Conservation (phyloP, 2,329 filamentous ascomycete genomes). For the Xylaria sp. region DNA sequence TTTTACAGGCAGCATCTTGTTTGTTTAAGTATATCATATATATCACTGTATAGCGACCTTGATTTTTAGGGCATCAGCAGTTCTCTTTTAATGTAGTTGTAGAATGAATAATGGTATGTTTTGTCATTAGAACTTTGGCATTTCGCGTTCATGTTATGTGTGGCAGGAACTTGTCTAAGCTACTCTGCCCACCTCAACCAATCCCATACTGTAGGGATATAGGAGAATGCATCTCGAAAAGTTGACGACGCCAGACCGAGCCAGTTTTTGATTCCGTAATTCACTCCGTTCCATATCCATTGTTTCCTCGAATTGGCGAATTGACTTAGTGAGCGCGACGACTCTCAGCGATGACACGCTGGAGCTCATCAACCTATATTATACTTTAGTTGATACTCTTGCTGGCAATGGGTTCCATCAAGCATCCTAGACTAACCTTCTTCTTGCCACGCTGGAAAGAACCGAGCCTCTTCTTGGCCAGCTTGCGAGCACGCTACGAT, state of each 20-base stretch:
- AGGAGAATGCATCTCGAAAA: constrained; percentile 43
- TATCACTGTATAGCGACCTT: neutral
- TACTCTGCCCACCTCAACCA: constrained; percentile 26
- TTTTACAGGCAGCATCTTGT: constrained; percentile 20
- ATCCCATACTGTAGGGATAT: constrained; percentile 35
- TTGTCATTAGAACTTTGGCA: constrained; percentile 37
- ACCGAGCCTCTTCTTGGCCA: constrained; percentile 99
- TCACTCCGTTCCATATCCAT: constrained; percentile 31
- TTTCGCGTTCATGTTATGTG: constrained; percentile 42
- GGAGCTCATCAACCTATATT: constrained; percentile 79
- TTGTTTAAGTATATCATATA: constrained; percentile 3
- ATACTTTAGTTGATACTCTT: constrained; percentile 3
- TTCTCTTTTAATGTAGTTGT: constrained; percentile 25
- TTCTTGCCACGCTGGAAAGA: constrained; percentile 98
- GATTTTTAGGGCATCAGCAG: neutral
- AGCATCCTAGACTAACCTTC: constrained; percentile 72
- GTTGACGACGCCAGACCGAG: constrained; percentile 43
- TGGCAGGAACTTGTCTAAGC: constrained; percentile 39
- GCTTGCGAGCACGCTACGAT: constrained; percentile 83
- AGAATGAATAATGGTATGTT: constrained; percentile 22
- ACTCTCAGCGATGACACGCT: constrained; percentile 96
- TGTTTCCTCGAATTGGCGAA: constrained; percentile 23
- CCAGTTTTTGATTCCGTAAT: constrained; percentile 38
- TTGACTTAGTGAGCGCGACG: constrained; percentile 72
- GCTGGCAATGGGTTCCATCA: neutral